Percentiles rank a stretch among this genome's conserved stretches.
Evolutionary conservation across 345 rosid species (phyloP).

Genomic region (Eutrema yunnanense): DNA sequence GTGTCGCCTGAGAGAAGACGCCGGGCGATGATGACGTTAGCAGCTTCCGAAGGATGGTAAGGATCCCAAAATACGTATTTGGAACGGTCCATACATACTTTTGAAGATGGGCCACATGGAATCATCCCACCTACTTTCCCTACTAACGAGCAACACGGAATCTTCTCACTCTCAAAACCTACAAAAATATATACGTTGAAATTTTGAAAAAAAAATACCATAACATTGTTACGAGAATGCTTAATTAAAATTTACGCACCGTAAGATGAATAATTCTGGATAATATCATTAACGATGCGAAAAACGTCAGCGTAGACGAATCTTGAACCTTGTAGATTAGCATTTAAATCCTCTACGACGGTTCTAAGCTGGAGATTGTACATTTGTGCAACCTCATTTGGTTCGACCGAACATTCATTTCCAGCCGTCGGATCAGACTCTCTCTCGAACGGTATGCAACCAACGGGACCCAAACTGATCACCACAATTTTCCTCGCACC

Average conservation of each 20-base stretch:
- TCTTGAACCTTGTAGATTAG: conserved; percentile 33
- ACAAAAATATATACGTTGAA: too few species aligned
- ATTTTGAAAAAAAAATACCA: too few species aligned
- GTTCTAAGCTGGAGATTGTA: conserved; percentile 41
- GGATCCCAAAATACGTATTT: conserved; percentile 42
- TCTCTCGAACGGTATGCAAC: conserved; percentile 65
- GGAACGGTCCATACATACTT: conserved; percentile 30
- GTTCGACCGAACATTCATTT: conserved; percentile 33
- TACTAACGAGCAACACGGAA: conserved; percentile 48
- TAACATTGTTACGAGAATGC: too few species aligned
- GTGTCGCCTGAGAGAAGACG: conserved; percentile 28
- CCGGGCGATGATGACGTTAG: conserved; percentile 26
- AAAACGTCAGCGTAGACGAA: conserved; percentile 51
- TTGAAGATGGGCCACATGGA: conserved; percentile 35
- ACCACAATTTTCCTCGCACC: conserved; percentile 63
- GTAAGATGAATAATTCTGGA: conserved; percentile 44
- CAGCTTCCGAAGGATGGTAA: conserved; percentile 32
- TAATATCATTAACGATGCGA: conserved; percentile 44
- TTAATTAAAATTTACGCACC: too few species aligned
- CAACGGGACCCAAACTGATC: conserved; percentile 57
- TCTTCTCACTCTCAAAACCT: conserved; percentile 53
- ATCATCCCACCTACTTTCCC: conserved; percentile 57
- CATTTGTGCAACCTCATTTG: conserved; percentile 51
- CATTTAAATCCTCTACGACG: conserved; percentile 37
- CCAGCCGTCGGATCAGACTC: conserved; percentile 44